A percentile compares a stretch with the other conserved stretches of the same genome.
Conservation (phyloP, 805 yeast species). For the Saccharomycopsis sp. region DNA sequence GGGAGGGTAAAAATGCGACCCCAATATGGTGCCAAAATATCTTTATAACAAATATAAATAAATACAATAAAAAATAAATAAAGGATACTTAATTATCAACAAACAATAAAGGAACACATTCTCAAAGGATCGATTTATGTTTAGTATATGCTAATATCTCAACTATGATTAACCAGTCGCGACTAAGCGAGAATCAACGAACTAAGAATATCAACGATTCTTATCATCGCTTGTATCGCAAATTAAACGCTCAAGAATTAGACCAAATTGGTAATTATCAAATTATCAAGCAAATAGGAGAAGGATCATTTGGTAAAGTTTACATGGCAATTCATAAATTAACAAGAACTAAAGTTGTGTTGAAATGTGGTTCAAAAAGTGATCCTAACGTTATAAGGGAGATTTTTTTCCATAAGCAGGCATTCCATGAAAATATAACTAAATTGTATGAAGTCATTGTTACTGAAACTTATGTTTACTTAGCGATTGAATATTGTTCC, state of each 20-base stretch:
- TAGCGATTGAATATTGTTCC: slow-evolving; percentile 86
- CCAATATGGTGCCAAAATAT: no score
- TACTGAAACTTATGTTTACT: slow-evolving; percentile 74
- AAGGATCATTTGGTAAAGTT: slow-evolving; percentile 90
- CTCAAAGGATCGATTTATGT: no score
- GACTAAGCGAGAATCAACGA: slow-evolving; percentile 16
- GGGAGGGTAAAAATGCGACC: no score
- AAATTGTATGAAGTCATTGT: slow-evolving; percentile 79
- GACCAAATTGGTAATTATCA: slow-evolving; percentile 74
- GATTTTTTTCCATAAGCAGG: slow-evolving; percentile 79
- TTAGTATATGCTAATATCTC: neutral
- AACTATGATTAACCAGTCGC: slow-evolving; percentile 10
- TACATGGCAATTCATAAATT: slow-evolving; percentile 76
- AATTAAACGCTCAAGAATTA: slow-evolving; percentile 14
- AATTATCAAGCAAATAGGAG: slow-evolving; percentile 71
- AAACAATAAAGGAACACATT: no score
- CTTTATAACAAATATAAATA: no score
- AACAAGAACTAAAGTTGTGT: slow-evolving; percentile 70
- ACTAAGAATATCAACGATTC: slow-evolving; percentile 17
- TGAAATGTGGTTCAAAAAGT: slow-evolving; percentile 69
- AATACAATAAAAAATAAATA: no score
- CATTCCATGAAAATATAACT: slow-evolving; percentile 78
- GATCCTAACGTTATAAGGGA: slow-evolving; percentile 89
- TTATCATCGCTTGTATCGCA: slow-evolving; percentile 18
- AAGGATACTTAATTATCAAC: no score